Conservation (phyloP, 306 rosid species). For the Rosa chinensis region DNA sequence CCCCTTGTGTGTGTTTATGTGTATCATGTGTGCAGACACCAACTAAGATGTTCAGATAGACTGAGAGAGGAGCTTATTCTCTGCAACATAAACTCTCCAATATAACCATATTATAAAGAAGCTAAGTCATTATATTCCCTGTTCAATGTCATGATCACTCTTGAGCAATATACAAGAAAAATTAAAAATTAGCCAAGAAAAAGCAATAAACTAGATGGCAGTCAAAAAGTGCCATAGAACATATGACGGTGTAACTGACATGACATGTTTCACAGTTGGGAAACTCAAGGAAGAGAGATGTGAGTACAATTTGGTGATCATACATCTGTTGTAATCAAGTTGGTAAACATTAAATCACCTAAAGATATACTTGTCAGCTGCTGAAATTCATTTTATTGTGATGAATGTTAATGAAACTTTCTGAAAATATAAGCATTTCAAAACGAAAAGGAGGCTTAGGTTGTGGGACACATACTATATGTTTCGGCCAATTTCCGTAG, state of each 20-base stretch:
- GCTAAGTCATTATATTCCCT: not conserved
- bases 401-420: not conserved
- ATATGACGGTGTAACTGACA: not conserved
- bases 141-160: not conserved
- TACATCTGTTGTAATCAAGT: not conserved
- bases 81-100: not conserved
- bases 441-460: not conserved
- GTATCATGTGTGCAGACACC: not conserved
- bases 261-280: not conserved
- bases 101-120: not conserved
- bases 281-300: not conserved
- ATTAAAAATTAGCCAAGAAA: not conserved
- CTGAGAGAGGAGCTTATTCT: not conserved
- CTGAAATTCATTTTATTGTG: not conserved
- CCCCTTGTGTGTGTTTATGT: not conserved
- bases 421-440: not conserved
- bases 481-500: not conserved
- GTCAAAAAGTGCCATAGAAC: not conserved
- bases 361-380: not conserved
- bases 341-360: not conserved
- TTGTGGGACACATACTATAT: not conserved
- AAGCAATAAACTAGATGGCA: not conserved
- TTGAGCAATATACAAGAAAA: not conserved
- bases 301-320: not conserved
- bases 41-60: not conserved